These are phyloP conservation scores for Malus hybrid DNA, from an alignment of 331 rosid genomes.

Conservation along the genomic window DNA sequence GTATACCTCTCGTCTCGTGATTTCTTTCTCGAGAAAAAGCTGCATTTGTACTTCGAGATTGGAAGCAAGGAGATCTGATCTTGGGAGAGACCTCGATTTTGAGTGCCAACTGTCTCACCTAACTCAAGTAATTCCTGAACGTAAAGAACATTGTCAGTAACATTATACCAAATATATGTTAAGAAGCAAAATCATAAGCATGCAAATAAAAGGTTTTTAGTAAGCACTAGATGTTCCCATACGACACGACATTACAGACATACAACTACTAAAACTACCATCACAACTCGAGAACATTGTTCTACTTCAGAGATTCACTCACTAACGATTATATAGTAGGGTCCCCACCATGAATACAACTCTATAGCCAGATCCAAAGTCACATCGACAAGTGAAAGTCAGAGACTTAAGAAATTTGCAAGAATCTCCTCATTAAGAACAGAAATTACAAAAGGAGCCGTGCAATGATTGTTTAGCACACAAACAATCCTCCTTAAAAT, in stretches of 20 bases:
- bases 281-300: background rate
- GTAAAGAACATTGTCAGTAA: background rate
- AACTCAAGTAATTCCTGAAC: slow-evolving; percentile 87
- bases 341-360: background rate
- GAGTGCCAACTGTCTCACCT: slow-evolving; percentile 93
- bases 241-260: background rate
- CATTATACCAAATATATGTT: background rate
- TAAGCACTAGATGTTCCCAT: background rate
- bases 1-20: slow-evolving; percentile 75
- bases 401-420: background rate
- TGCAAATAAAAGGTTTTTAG: background rate
- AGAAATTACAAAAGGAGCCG: background rate
- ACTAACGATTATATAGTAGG: background rate
- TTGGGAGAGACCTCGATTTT: slow-evolving; percentile 92
- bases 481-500: background rate
- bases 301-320: background rate
- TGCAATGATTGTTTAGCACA: background rate
- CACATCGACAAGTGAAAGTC: background rate
- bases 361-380: background rate
- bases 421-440: background rate
- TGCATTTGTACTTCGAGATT: slow-evolving; percentile 74
- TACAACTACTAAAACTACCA: background rate
- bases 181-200: no score
- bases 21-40: slow-evolving; percentile 73
- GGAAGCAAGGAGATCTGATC: slow-evolving; percentile 84